phyloP scores from a whole-genome alignment of 192 early-diverging fungal species.

The Gryganskiella cystojenkinii region DNA sequence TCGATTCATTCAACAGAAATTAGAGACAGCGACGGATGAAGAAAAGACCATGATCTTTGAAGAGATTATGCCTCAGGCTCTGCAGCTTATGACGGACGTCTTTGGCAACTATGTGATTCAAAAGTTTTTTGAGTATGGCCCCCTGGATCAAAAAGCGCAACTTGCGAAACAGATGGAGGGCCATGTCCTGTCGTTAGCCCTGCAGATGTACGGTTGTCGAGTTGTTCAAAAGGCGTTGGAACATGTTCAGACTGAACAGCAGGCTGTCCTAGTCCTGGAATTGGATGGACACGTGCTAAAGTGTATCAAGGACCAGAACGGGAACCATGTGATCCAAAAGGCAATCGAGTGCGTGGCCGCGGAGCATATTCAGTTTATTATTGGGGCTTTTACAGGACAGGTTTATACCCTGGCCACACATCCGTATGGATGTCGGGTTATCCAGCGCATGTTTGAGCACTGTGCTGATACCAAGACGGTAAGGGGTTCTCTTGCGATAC shows the following conservation, averaged over 20 bases:
- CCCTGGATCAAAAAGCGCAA: slow-evolving; percentile 88
- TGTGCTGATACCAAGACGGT: slow-evolving; percentile 85
- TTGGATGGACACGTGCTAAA: slow-evolving; percentile 94
- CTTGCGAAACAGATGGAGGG: slow-evolving; percentile 95
- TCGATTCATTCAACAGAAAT: slow-evolving; percentile 97
- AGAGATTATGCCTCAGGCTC: slow-evolving; percentile 86
- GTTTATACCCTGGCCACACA: slow-evolving; percentile 95
- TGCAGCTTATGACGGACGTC: slow-evolving; percentile 97
- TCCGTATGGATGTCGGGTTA: slow-evolving; percentile 97
- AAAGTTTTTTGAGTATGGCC: slow-evolving; percentile 98
- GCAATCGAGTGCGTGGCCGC: slow-evolving; percentile 94
- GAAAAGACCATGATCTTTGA: slow-evolving; percentile 97
- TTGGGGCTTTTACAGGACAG: slow-evolving; percentile 96
- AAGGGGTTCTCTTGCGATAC: slow-evolving; percentile 2
- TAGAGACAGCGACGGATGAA: slow-evolving; percentile 89
- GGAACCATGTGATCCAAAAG: slow-evolving; percentile 99
- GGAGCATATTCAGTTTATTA: slow-evolving; percentile 94
- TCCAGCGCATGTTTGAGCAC: slow-evolving; percentile 99
- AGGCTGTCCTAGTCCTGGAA: slow-evolving; percentile 87
- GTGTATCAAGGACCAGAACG: slow-evolving; percentile 99
- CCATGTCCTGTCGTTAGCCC: slow-evolving; percentile 88
- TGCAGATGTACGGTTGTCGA: slow-evolving; percentile 99
- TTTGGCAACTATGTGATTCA: slow-evolving; percentile 99
- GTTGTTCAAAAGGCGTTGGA: slow-evolving; percentile 97
- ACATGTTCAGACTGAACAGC: slow-evolving; percentile 91